Percentiles rank a stretch among this genome's conserved stretches.
Evolutionary conservation across 1,284 basidiomycete species (phyloP).

Genomic region (Somion occarium): DNA sequence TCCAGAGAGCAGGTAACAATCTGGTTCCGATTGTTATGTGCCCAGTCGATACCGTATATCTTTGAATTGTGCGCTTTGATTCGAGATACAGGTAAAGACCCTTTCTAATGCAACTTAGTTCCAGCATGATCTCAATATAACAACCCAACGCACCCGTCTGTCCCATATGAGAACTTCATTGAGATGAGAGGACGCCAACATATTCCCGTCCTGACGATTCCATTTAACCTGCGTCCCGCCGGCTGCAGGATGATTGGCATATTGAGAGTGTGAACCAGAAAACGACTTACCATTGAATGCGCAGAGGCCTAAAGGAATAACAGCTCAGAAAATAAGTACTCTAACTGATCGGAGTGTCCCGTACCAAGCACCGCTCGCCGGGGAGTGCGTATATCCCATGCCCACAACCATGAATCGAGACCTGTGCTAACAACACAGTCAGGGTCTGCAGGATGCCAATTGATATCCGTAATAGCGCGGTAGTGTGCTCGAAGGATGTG

Average conservation of each 20-base stretch:
- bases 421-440: slow-evolving; percentile 75
- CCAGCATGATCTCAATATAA: background rate
- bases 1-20: slow-evolving; percentile 91
- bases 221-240: slow-evolving; percentile 95
- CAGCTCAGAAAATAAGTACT: too few relatives aligned
- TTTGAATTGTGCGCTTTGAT: slow-evolving; percentile 82
- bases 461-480: slow-evolving; percentile 92
- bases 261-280: background rate
- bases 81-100: slow-evolving; percentile 74
- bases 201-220: slow-evolving; percentile 82
- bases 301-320: slow-evolving; percentile 45
- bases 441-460: slow-evolving; percentile 87
- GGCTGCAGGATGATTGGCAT: slow-evolving; percentile 35
- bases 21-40: slow-evolving; percentile 65
- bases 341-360: too few relatives aligned
- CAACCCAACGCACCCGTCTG: slow-evolving; percentile 50
- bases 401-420: slow-evolving; percentile 81
- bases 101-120: slow-evolving; percentile 57
- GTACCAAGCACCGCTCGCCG: slow-evolving; percentile 64
- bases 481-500: slow-evolving; percentile 83
- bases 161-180: slow-evolving; percentile 87
- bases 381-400: slow-evolving; percentile 75
- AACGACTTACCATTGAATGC: slow-evolving; percentile 64
- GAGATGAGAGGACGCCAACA: slow-evolving; percentile 85
- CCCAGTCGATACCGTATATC: slow-evolving; percentile 97